Base-by-base conservation (phyloP, 768 basidiomycete genomes). In the Tulasnella sp. region DNA sequence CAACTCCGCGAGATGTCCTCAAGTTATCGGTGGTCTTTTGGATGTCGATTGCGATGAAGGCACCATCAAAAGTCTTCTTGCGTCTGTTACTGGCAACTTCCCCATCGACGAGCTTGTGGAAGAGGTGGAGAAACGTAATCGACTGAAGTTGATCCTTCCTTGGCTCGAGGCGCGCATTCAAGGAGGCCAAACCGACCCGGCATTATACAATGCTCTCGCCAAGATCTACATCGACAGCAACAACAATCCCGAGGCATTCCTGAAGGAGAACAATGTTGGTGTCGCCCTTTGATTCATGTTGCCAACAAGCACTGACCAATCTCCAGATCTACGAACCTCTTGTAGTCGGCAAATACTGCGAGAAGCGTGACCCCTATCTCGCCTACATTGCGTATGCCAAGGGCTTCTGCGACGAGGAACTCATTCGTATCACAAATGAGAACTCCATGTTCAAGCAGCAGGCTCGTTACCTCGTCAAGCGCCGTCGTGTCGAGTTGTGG, bases 381-480 rank as follows among this genome's bases (percentile, higher is more conserved):
- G 97, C 97, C 29, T 99, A 96, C 82, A 98, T 99, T 76, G 97
- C 97, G 0, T 99, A 98, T 78, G 97, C 97, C 41, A 98, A 98
- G 80, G 97, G 97, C 72, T 91, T 98, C 81, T 99, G 97, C 79
- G 97, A 99, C 75, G 94, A 98, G 5, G 97, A 99, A 81, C 86
- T 99, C 73, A 95, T 99, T 78, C 80, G 88, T 26, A 96, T 99
- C 80, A 98, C 97, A 64, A 98, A 98, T 79, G 95, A 96, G 76
- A 99, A 99, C 83, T 90, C 95, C 14, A 99, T 99, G 97, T 99
- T 95, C 87, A 99, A 98, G 82, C 96, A 99, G 78, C 97, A 98
- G 81, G 93, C 97, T 68, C 90, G 97, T 35, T 99, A 99, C 81
- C 88, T 99, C 72, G 92, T 98, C 78, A 97, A 95, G 81, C 90